These are phyloP conservation scores for Teratosphaeria gauchensis DNA, from an alignment of 2,329 filamentous ascomycete genomes.

Conservation along the genomic window DNA sequence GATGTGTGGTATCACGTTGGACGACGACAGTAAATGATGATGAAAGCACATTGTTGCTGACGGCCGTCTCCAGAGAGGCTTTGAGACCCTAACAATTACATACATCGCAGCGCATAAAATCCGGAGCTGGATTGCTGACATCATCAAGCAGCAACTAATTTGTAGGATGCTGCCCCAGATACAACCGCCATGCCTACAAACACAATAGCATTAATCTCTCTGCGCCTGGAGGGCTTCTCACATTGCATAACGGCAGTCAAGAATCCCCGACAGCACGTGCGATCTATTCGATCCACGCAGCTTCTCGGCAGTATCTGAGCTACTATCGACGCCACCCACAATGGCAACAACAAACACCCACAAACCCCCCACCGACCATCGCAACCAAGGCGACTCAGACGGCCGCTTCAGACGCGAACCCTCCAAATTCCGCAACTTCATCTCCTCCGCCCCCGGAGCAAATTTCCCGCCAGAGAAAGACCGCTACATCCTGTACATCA, in stretches of 20 bases:
- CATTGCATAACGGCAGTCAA: no score
- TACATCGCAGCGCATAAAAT: neutral
- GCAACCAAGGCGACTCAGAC: slow-evolving; percentile 28
- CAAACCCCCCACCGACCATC: neutral
- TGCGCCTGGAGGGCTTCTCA: no score
- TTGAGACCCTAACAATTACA: neutral
- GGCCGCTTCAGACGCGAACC: slow-evolving; percentile 46
- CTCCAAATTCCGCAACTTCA: slow-evolving; percentile 46
- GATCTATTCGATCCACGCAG: no score
- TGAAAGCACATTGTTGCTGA: no score
- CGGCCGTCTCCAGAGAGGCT: neutral
- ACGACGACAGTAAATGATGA: no score
- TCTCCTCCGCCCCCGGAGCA: slow-evolving; percentile 44
- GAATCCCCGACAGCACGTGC: no score
- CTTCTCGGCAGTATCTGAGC: neutral
- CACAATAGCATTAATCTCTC: neutral
- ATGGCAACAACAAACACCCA: neutral
- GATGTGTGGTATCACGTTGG: no score
- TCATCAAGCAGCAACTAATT: neutral
- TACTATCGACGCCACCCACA: neutral
- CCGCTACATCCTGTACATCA: slow-evolving; percentile 53
- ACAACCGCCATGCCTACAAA: neutral
- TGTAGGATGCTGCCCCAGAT: neutral
- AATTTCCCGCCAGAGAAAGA: slow-evolving; percentile 49
- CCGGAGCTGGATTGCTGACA: neutral